phyloP scores from a whole-genome alignment of 805 yeast genomes.

The Ogataea pini region DNA sequence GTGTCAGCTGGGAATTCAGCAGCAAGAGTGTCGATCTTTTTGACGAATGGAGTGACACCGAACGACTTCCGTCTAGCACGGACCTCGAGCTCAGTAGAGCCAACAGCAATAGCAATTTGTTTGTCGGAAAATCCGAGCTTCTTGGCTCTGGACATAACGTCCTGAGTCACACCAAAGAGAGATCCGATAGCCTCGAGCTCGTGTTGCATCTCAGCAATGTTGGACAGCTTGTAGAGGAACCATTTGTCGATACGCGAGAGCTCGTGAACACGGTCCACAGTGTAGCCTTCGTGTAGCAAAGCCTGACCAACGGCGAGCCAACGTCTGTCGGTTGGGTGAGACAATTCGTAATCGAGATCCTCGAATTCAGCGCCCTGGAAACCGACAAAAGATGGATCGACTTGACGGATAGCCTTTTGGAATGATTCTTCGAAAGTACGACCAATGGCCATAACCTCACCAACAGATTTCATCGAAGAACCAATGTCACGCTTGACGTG shows the following conservation, averaged over 20 bases:
- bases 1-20: conserved; percentile 99
- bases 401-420: conserved; percentile 96
- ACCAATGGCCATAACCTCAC: conserved; percentile 99
- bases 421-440: conserved; percentile 96
- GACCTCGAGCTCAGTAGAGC: conserved; percentile 74
- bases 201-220: conserved; percentile 86
- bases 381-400: conserved; percentile 87
- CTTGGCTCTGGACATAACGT: conserved; percentile 76
- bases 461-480: conserved; percentile 97
- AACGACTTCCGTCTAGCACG: conserved; percentile 78
- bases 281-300: conserved; percentile 81
- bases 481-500: conserved; percentile 93
- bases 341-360: conserved; percentile 71
- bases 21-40: conserved; percentile 95
- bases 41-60: conserved; percentile 88
- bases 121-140: conserved; percentile 93
- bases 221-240: conserved; percentile 91
- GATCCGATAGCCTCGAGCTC: conserved; percentile 68
- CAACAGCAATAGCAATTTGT: conserved; percentile 82
- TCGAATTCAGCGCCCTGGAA: conserved; percentile 86
- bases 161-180: conserved; percentile 61
- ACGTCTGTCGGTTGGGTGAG: conserved; percentile 93
- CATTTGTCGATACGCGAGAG: conserved; percentile 92
- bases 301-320: conserved; percentile 99
- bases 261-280: conserved; percentile 91